A percentile compares a stretch with the other conserved stretches of the same genome.
phyloP scores from a whole-genome alignment of 805 yeast genomes.

The Metschnikowia santaceciliae region DNA sequence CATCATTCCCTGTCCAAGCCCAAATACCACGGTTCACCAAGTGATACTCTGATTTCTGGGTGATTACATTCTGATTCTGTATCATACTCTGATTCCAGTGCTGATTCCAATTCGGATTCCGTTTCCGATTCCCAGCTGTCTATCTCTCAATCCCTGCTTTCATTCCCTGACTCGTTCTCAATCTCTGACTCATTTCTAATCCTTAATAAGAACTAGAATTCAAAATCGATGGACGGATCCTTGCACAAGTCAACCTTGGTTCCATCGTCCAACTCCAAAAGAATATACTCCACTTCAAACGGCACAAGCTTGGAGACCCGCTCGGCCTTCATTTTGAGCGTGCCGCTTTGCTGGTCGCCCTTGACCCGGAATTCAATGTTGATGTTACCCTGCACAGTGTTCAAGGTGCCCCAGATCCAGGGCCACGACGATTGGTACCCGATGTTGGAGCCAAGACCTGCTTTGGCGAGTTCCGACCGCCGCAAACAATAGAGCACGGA shows the following conservation, averaged over 20 bases:
- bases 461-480: slow-evolving; percentile 62
- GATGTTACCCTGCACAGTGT: slow-evolving; percentile 77
- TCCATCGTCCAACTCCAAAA: slow-evolving; percentile 24
- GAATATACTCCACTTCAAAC: slow-evolving; percentile 33
- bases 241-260: slow-evolving; percentile 24
- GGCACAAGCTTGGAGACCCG: slow-evolving; percentile 55
- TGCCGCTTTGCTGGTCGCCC: slow-evolving; percentile 58
- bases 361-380: slow-evolving; percentile 66
- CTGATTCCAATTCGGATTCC: too few relatives aligned
- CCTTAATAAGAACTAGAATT: slow-evolving; percentile 11
- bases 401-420: slow-evolving; percentile 83
- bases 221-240: slow-evolving; percentile 28
- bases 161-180: too few relatives aligned
- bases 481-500: slow-evolving; percentile 84
- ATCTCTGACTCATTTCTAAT: too few relatives aligned
- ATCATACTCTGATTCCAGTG: too few relatives aligned
- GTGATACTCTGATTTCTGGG: too few relatives aligned
- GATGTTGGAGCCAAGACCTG: slow-evolving; percentile 68
- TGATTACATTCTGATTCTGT: too few relatives aligned
- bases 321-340: slow-evolving; percentile 65
- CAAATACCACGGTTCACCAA: too few relatives aligned
- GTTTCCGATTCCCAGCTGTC: too few relatives aligned
- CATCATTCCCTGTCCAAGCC: too few relatives aligned
- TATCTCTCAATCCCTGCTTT: too few relatives aligned
- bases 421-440: slow-evolving; percentile 74